Base-by-base conservation (phyloP, 306 rosid genomes). In the Luffa acutangula region DNA sequence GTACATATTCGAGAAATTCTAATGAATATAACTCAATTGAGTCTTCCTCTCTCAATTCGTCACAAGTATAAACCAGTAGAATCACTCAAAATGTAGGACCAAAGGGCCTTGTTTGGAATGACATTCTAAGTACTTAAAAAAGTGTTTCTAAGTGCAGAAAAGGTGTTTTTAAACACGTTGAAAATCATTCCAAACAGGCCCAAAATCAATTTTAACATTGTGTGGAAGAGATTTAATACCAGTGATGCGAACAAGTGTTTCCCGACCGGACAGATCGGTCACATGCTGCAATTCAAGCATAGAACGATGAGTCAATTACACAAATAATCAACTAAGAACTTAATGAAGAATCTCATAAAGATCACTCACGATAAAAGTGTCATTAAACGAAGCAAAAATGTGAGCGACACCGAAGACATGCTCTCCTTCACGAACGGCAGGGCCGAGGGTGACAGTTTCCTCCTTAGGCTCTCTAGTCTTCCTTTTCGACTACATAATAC, bases 211-310 rank as follows among this genome's bases (percentile, higher is more conserved):
- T 72, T 25, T 2, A 43, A 70, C 56, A 70, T 13, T 21, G 37
- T 12, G 1, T 1, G 42, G 69, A 62, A 45, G 58, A 21, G 13
- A 25, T 21, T 46, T 0, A 9, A 7, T 83, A 90, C 95, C 97
- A 48, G 97, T 91, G 69, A 91, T 89, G 18, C 95, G 93, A 7
- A 91, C 97, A 45, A 93, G 92, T 2, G 97, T 93, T 86, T 93
- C 97, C 65, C 97, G 80, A 20, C 98, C 97, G 75, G 98, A 93
- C 78, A 93, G 53, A 88, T 93, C 97, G 51, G 98, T 93, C 31
- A 90, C 97, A 78, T 91, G 98, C 98, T 93, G 88, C 62, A 76
- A 78, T 51, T 75, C 37, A 45, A 3, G 66, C 43, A 82, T 2
- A 77, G 9, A 52, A 72, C 34, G 12, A 72, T 8, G 8, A 65